Evolutionary conservation across 1,284 basidiomycete species (phyloP).

Genomic region (Ceratobasidium sp.): DNA sequence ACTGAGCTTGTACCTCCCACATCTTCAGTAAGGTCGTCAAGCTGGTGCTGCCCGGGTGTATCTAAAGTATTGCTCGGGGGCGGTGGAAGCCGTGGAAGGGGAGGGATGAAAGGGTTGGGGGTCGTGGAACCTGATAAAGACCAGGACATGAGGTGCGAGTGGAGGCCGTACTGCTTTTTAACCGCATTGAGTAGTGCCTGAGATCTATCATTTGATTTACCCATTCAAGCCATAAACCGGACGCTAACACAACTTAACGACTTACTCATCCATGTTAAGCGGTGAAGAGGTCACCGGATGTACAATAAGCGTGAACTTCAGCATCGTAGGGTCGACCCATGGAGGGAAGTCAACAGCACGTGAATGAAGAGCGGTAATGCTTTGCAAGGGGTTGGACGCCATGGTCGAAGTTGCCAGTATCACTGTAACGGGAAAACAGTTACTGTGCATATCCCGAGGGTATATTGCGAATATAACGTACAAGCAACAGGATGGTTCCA

Average conservation of each 20-base stretch:
- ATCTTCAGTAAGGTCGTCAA: constrained; percentile 19
- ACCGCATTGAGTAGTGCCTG: constrained; percentile 77
- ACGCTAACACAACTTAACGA: constrained; percentile 39
- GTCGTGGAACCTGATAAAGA: constrained; percentile 60
- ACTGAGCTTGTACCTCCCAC: constrained; percentile 47
- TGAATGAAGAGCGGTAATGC: constrained; percentile 70
- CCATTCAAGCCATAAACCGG: background rate
- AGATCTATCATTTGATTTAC: constrained; percentile 55
- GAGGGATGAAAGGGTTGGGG: constrained; percentile 67
- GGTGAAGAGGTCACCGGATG: constrained; percentile 68
- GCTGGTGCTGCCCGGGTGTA: constrained; percentile 14
- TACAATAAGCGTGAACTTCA: constrained; percentile 75
- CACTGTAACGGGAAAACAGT: constrained; percentile 53
- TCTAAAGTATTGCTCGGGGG: constrained; percentile 47
- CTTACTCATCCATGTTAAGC: constrained; percentile 78
- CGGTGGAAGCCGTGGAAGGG: constrained; percentile 69
- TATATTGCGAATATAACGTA: constrained; percentile 51
- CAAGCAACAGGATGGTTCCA: constrained; percentile 84
- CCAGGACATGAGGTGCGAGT: constrained; percentile 71
- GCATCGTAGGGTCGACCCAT: constrained; percentile 74
- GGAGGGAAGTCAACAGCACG: constrained; percentile 68
- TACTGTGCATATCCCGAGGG: background rate
- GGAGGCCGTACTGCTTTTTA: constrained; percentile 80
- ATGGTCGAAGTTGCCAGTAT: constrained; percentile 78
- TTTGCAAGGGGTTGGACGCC: constrained; percentile 75